Evolutionary conservation across 169 alveolate genomes (phyloP).

Genomic region (Pseudocohnilembus persalinus): DNA sequence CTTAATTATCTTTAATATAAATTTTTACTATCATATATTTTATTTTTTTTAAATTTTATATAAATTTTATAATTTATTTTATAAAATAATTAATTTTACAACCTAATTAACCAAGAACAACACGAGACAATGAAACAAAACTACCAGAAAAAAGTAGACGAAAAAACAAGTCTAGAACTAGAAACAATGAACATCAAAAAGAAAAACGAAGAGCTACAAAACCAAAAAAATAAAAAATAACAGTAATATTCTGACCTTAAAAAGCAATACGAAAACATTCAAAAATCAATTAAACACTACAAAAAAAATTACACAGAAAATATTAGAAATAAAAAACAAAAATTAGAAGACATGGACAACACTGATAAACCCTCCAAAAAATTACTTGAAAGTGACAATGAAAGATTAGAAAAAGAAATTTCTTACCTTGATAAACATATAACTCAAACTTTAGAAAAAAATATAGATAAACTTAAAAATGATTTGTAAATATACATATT

Average conservation of each 20-base stretch:
- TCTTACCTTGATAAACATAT: not conserved
- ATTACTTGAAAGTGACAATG: not conserved
- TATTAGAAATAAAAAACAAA: not conserved
- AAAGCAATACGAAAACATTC: no score
- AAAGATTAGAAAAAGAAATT: not conserved
- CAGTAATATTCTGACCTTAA: no score
- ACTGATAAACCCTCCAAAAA: not conserved
- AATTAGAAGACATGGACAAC: not conserved
- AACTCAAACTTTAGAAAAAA: not conserved
- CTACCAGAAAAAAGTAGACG: conserved; percentile 14
- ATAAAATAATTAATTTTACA: not conserved
- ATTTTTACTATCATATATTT: no score
- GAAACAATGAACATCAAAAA: conserved; percentile 31
- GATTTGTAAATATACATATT: not conserved
- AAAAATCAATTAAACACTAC: not conserved
- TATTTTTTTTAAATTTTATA: no score
- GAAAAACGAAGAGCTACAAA: conserved; percentile 32
- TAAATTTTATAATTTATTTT: no score
- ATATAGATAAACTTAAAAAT: not conserved
- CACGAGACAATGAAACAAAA: conserved; percentile 26
- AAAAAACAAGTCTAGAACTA: conserved; percentile 31
- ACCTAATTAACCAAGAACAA: conserved; percentile 1
- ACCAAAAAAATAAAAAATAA: conserved; percentile 13
- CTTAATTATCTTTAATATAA: conserved; percentile 16
- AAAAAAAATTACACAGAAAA: conserved; percentile 14